Evolutionary conservation across 2,329 filamentous ascomycete genomes (phyloP), one percentile per base, ranked within the genome.

Genomic region (Massarina eburnea): DNA sequence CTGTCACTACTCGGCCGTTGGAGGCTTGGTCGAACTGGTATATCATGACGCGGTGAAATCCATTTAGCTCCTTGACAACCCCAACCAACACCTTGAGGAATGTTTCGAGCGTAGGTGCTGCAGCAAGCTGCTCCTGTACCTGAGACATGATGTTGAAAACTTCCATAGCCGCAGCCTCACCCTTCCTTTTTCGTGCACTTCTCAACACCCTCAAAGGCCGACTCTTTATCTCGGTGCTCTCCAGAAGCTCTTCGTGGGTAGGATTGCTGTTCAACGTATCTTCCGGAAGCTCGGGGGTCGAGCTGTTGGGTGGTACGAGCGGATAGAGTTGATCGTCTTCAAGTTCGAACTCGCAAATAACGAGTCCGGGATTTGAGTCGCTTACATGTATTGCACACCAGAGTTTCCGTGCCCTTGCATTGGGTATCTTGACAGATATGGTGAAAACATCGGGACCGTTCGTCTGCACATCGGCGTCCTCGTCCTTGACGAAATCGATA

Each of bases 61-160:
- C 90, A 0, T 90, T 95, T 39, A 96, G 67, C 61, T 96, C 91
- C 62, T 95, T 95, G 26, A 95, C 82, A 7, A 96, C 86, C 0
- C 90, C 90, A 0, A 92, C 87, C 3, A 94, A 71, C 5, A 91
- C 84, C 58, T 94, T 92, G 29, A 95, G 73, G 48, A 96, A 89
- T 1, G 69, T 76, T 1, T 90, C 84, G 1, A 95, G 73, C 48
- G 80, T 85, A 0, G 83, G 76, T 1, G 90, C 88, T 20, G 83
- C 80, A 4, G 88, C 81, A 10, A 96, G 75, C 66, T 95, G 91
- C 58, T 95, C 89, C 64, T 95, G 90, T 1, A 96, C 86, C 64
- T 96, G 91, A 1, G 88, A 89, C 81, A 95, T 88, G 53, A 95
- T 91, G 67, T 90, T 91, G 69, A 95, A 95, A 1, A 94, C 88